Conservation (phyloP, 2,329 filamentous ascomycete genomes). For the Fonsecaea pugnacius region DNA sequence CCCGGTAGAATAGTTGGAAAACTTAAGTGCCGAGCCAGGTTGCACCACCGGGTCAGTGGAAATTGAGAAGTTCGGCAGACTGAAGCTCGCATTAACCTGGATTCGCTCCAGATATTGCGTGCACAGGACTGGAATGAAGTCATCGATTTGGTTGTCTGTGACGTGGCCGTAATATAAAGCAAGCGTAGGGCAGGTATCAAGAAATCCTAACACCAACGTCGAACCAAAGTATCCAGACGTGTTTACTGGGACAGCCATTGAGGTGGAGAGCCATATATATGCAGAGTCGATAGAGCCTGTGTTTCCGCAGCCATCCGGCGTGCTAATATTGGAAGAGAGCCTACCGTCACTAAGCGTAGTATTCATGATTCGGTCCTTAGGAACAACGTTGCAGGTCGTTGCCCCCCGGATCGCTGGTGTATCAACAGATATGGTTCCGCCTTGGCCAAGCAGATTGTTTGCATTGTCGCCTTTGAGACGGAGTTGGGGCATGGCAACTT, state of each 20-base stretch:
- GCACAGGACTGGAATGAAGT: constrained; percentile 34
- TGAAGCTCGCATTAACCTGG: constrained; percentile 30
- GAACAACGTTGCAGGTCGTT: constrained; percentile 24
- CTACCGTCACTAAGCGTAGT: constrained; percentile 6
- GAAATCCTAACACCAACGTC: constrained; percentile 22
- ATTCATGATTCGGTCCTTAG: constrained; percentile 25
- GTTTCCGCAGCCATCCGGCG: constrained; percentile 30
- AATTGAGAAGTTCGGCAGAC: constrained; percentile 25
- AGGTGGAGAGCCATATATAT: constrained; percentile 8
- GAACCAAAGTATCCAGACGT: constrained; percentile 29
- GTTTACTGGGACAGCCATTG: constrained; percentile 22
- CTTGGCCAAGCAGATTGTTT: neutral
- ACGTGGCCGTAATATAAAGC: constrained; percentile 32
- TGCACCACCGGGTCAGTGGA: constrained; percentile 13
- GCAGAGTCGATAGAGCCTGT: constrained; percentile 14
- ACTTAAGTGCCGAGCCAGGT: constrained; percentile 22
- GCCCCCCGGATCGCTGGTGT: constrained; percentile 29
- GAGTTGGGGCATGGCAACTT: constrained; percentile 25
- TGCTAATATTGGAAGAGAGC: constrained; percentile 27
- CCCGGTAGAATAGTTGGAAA: constrained; percentile 18
- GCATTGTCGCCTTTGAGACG: constrained; percentile 5
- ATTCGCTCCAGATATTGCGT: constrained; percentile 34
- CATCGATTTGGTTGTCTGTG: constrained; percentile 26
- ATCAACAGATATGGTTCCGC: constrained; percentile 17
- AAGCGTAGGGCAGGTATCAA: constrained; percentile 19